A percentile compares a stretch with the other conserved stretches of the same genome.
These are phyloP conservation scores for Monosporascus sp. DNA, from an alignment of 2,329 filamentous ascomycete genomes.

Conservation along the genomic window DNA sequence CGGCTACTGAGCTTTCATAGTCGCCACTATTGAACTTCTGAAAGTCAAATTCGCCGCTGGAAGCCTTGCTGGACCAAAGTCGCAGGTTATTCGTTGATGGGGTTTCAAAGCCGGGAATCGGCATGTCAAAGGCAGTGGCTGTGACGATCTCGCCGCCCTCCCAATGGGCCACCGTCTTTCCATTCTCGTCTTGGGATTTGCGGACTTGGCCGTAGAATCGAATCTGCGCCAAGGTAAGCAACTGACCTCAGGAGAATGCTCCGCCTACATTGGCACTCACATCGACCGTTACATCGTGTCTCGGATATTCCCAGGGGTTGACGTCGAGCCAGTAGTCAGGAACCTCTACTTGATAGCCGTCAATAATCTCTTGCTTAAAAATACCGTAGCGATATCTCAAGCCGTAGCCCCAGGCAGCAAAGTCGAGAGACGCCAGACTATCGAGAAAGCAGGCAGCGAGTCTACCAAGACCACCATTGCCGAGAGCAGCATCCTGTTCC, in stretches of 20 bases:
- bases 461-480: conserved; percentile 91
- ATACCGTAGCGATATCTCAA: conserved; percentile 94
- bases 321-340: conserved; percentile 99
- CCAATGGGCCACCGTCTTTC: conserved; percentile 73
- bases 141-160: conserved; percentile 89
- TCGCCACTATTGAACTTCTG: conserved; percentile 99
- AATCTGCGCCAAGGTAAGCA: conserved; percentile 43
- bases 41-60: conserved; percentile 96
- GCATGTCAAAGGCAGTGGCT: conserved; percentile 89
- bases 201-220: conserved; percentile 89
- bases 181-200: conserved; percentile 68
- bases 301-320: conserved; percentile 97
- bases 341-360: conserved; percentile 96
- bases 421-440: conserved; percentile 90
- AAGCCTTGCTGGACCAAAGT: conserved; percentile 96
- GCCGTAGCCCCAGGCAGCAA: conserved; percentile 95
- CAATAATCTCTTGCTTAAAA: conserved; percentile 98
- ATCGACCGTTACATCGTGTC: conserved; percentile 92
- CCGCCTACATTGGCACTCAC: conserved; percentile 34
- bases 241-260: background rate
- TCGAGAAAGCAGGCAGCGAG: conserved; percentile 96
- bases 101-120: conserved; percentile 85
- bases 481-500: conserved; percentile 92
- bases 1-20: conserved; percentile 96
- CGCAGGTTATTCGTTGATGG: conserved; percentile 92